Base-by-base conservation (phyloP, 2,329 filamentous ascomycete genomes). In the Calonectria hawksworthii region DNA sequence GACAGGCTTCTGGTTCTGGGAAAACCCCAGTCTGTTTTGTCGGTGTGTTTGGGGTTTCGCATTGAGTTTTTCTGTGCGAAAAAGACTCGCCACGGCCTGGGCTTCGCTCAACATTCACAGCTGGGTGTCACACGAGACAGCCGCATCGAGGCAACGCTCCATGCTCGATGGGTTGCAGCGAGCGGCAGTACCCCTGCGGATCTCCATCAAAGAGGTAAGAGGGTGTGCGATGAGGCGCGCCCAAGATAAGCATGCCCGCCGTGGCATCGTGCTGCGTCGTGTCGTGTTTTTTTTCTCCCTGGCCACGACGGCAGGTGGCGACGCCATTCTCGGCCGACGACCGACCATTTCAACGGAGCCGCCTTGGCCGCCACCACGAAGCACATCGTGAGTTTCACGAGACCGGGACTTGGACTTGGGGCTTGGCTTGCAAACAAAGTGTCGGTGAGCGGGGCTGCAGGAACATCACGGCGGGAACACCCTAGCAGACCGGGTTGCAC, bases 361-460 rank as follows among this genome's bases (percentile, higher is more conserved):
- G 68, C 68, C 59, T 71, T 56, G 70, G 21, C 70, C 63, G 61
- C 59, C 61, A 47, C 61, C 51, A 61, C 59, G 52, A 50, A 59
- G 66, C 34, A 63, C 65, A 63, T 63, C 73, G 68, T 67, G 67
- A 41, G 44, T 44, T 54, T 54, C 70, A 68, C 68, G 44, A 38
- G 56, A 41, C 56, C 23, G 30, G 59, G 59, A 64, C 59, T 64
- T 41, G 59, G 59, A 59, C 54, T 38, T 56, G 32, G 51, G 6
- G 32, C 34, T 70, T 51, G 64, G 59, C 61, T 70, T 28, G 67
- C 54, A 41, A 65, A 47, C 66, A 56, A 76, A 77, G 68, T 77
- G 80, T 81, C 80, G 80, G 80, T 81, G 80, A 81, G 74, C 78
- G 76, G 76, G 75, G 76, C 76, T 78, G 74, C 77, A 81, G 77